These are phyloP conservation scores for Elaeis oleifera DNA, from an alignment of 202 grass and related monocot species.

Conservation along the genomic window DNA sequence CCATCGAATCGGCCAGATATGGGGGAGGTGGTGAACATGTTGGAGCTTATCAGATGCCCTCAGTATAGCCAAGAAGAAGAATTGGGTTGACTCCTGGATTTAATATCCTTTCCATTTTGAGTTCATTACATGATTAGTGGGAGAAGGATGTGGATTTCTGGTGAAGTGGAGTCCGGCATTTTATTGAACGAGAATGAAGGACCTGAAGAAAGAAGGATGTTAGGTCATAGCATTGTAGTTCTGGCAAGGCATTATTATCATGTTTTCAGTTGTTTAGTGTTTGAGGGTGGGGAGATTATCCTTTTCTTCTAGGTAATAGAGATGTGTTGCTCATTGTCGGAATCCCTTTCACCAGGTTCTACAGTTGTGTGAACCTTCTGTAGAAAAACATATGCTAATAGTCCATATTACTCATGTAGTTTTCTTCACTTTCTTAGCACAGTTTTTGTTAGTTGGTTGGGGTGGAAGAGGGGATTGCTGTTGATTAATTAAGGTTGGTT, in stretches of 20 bases:
- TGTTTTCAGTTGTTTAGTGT: not conserved
- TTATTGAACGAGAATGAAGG: not conserved
- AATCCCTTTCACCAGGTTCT: not conserved
- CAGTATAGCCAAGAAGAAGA: conserved; percentile 81
- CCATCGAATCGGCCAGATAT: conserved; percentile 94
- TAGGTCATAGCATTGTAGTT: conserved; percentile 8
- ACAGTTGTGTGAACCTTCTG: not conserved
- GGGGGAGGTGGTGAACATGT: conserved; percentile 88
- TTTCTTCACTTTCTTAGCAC: too few species aligned
- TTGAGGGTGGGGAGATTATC: not conserved
- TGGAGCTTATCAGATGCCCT: conserved; percentile 95
- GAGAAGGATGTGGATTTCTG: too few species aligned
- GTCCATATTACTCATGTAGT: too few species aligned
- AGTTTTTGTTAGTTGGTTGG: too few species aligned
- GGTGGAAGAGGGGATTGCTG: too few species aligned
- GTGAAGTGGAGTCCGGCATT: too few species aligned
- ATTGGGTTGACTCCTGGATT: conserved; percentile 35
- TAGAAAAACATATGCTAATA: too few species aligned
- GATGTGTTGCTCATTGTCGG: not conserved
- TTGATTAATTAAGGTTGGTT: too few species aligned
- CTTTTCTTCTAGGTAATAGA: not conserved
- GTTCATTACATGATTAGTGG: too few species aligned
- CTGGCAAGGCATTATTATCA: not conserved
- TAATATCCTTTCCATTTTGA: too few species aligned
- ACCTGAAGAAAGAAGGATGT: not conserved